Base-by-base conservation (phyloP, 257 asterid genomes). In the Nicotiana noctiflora region DNA sequence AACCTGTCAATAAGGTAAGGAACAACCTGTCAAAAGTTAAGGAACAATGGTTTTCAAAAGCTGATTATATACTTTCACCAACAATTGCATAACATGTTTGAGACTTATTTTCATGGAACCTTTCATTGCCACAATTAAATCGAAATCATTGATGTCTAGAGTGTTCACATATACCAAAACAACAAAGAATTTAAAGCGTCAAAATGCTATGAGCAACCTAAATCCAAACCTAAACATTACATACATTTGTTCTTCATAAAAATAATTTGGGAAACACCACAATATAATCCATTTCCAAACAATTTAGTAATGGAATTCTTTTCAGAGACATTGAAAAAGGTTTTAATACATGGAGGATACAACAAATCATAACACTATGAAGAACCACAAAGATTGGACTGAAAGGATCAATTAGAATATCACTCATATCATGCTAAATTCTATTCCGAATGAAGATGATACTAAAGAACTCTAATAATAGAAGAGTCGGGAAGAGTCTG, bases 1-100 rank as follows among this genome's bases (percentile, higher is more conserved):
- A 59, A 93, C 90, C 98, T 93, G 91, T 56, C 79, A 86, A 62
- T 64, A 49, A 49, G 4, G 3, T 49, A 8, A 74, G 79, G 44
- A 14, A n/a, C n/a, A n/a, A n/a, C n/a, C n/a, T n/a, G n/a, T n/a
- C n/a, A n/a, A n/a, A n/a, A n/a, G n/a, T n/a, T n/a, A n/a, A n/a
- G n/a, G n/a, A n/a, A 49, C 17, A 51, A 25, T 2, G n/a, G 44
- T 23, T 61, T 49, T 72, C 62, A 74, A 7, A 51, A 74, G 77
- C 34, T 49, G 60, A 23, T 46, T 59, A 46, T 21, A 46, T 72
- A 72, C 40, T 74, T 44, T 25, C 79, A 49, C 23, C 8, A 74
- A 49, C 61, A 72, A 49, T 7, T 49, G 44, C 61, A 23, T 49
- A 25, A 13, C 14, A 74, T 46, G 61, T 74, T 74, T 72, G 78